Conservation (phyloP, 1,284 basidiomycete species). For the Pholiota adiposa region DNA sequence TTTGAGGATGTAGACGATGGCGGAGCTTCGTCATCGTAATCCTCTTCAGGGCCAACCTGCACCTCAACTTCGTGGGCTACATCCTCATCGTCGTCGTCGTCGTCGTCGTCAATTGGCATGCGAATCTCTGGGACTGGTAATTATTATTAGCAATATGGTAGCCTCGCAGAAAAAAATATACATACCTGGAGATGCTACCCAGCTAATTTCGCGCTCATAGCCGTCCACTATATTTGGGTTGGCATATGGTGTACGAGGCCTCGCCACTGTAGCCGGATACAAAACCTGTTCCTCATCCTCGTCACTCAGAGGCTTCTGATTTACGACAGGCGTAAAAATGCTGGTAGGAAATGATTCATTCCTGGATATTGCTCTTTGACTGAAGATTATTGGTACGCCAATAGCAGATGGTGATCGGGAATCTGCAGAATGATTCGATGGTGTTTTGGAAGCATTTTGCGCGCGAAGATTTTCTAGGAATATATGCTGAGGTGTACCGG, state of each 20-base stretch:
- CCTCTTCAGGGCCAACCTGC: conserved; percentile 49
- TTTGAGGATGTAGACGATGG: conserved; percentile 46
- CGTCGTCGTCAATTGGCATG: conserved; percentile 65
- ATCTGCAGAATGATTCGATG: conserved; percentile 49
- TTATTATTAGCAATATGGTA: conserved; percentile 21
- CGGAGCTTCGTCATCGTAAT: conserved; percentile 48
- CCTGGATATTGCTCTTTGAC: conserved; percentile 50
- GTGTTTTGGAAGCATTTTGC: conserved; percentile 55
- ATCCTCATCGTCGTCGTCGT: conserved; percentile 56
- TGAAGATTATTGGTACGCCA: conserved; percentile 53
- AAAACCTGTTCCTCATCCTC: conserved; percentile 69
- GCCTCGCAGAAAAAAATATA: conserved; percentile 27
- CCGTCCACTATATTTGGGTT: conserved; percentile 33
- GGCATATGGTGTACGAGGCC: conserved; percentile 47
- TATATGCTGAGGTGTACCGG: conserved; percentile 36
- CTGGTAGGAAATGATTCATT: conserved; percentile 66
- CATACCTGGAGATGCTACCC: conserved; percentile 73
- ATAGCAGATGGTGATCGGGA: conserved; percentile 41
- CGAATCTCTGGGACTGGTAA: conserved; percentile 53
- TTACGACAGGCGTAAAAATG: conserved; percentile 72
- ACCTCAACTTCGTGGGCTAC: conserved; percentile 55
- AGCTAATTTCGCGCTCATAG: conserved; percentile 71
- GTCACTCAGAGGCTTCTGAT: conserved; percentile 52
- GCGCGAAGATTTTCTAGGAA: conserved; percentile 36
- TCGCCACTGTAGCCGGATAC: conserved; percentile 54